Evolutionary conservation across 2,329 filamentous ascomycete genomes (phyloP).

Genomic region (Lachnellula occidentalis): DNA sequence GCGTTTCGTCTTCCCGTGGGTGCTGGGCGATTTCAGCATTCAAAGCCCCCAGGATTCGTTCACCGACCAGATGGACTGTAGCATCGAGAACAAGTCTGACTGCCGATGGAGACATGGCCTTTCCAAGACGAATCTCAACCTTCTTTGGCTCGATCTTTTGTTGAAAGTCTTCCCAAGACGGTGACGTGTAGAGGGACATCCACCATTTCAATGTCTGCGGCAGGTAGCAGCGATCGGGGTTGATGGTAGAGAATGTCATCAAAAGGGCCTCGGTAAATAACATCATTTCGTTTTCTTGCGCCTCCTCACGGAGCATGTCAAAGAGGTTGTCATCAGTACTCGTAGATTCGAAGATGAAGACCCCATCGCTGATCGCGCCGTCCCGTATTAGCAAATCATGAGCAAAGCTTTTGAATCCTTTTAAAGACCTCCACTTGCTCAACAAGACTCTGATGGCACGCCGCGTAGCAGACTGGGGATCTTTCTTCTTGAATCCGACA

Average conservation of each 20-base stretch:
- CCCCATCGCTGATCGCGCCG: not conserved
- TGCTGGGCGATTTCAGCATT: conserved; percentile 5
- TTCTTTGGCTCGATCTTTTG: conserved; percentile 1
- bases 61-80: conserved; percentile 9
- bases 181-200: conserved; percentile 8
- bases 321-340: conserved; percentile 12
- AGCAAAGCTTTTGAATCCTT: conserved; percentile 12
- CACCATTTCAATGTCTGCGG: conserved; percentile 12
- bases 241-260: conserved; percentile 10
- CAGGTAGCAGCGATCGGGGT: not conserved
- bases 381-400: conserved; percentile 8
- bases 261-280: conserved; percentile 11
- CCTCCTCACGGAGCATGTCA: conserved; percentile 2
- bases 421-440: conserved; percentile 14
- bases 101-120: conserved; percentile 7
- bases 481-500: not conserved
- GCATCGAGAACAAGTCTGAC: conserved; percentile 10
- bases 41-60: conserved; percentile 8
- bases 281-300: conserved; percentile 5
- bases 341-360: conserved; percentile 13
- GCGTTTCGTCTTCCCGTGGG: not conserved
- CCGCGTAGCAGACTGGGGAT: not conserved
- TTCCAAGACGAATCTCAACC: conserved; percentile 5
- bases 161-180: conserved; percentile 10
- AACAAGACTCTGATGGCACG: conserved; percentile 4